Evolutionary conservation across 768 basidiomycete species (phyloP).

Genomic region (Trametes gibbosa): DNA sequence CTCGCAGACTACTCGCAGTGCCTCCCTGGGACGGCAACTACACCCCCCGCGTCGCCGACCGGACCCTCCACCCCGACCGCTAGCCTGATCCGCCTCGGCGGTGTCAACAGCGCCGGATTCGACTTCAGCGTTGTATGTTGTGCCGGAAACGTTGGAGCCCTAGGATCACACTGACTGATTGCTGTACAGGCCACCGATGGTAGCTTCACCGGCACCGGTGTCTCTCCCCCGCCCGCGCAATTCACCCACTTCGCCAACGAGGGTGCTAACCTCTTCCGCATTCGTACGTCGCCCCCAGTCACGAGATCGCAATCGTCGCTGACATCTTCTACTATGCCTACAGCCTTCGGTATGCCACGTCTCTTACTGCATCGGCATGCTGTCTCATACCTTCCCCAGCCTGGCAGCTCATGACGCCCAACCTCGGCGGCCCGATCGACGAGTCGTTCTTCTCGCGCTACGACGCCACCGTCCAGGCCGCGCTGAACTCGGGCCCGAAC

Average conservation of each 20-base stretch:
- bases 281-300: conserved; percentile 30
- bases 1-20: conserved; percentile 33
- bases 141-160: not conserved
- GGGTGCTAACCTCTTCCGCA: conserved; percentile 49
- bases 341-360: too few species aligned
- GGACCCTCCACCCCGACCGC: conserved; percentile 13
- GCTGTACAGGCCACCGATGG: conserved; percentile 35
- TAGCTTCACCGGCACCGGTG: conserved; percentile 39
- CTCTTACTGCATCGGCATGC: conserved; percentile 29
- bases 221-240: conserved; percentile 41
- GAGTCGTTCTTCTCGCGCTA: conserved; percentile 39
- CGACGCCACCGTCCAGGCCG: conserved; percentile 48
- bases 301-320: too few species aligned
- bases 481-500: conserved; percentile 38
- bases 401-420: conserved; percentile 53
- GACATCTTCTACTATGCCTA: too few species aligned
- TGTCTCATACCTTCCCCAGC: conserved; percentile 30
- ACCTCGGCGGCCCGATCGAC: conserved; percentile 46
- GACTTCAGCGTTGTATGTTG: conserved; percentile 42
- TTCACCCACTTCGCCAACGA: conserved; percentile 47
- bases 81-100: conserved; percentile 39
- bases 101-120: conserved; percentile 49
- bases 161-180: not conserved
- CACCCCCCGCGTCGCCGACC: not conserved
- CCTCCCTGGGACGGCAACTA: conserved; percentile 23